A percentile compares a stretch with the other conserved stretches of the same genome.
phyloP scores from a whole-genome alignment of 2,329 filamentous ascomycete species.

The Thyridium curvatum region DNA sequence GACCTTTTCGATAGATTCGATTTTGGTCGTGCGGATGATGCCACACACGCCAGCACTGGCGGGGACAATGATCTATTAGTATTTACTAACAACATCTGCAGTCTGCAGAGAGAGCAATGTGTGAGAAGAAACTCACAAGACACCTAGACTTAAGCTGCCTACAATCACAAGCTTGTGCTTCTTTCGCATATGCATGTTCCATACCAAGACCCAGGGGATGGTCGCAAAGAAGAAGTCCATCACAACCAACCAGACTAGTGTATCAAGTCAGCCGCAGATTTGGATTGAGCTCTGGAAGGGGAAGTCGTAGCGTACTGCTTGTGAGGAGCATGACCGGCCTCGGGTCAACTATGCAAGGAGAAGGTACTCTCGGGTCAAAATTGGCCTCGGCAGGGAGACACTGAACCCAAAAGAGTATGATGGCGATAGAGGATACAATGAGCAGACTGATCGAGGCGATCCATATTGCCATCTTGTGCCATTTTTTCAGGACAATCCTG shows the following conservation, averaged over 20 bases:
- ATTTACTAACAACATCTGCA: too few species aligned
- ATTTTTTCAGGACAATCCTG: slow-evolving; percentile 23
- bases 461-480: slow-evolving; percentile 29
- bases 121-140: slow-evolving; percentile 5
- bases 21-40: slow-evolving; percentile 9
- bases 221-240: slow-evolving; percentile 11
- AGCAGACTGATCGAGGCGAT: slow-evolving; percentile 13
- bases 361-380: slow-evolving; percentile 9
- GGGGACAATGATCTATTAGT: neutral
- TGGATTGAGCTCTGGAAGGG: too few species aligned
- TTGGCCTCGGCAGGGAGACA: slow-evolving; percentile 10
- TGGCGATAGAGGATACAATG: slow-evolving; percentile 7
- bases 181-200: slow-evolving; percentile 9
- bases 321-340: slow-evolving; percentile 8
- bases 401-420: slow-evolving; percentile 11
- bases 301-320: slow-evolving; percentile 4
- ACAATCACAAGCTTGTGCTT: slow-evolving; percentile 11
- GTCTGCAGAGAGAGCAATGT: too few species aligned
- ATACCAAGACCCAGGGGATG: slow-evolving; percentile 10
- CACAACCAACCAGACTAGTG: slow-evolving; percentile 1
- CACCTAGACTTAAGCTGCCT: slow-evolving; percentile 9
- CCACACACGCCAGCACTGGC: slow-evolving; percentile 10
- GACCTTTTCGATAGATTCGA: slow-evolving; percentile 5
- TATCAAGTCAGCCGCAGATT: neutral
- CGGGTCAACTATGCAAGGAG: slow-evolving; percentile 9